These are phyloP conservation scores for Strigomonas galati DNA, from an alignment of 208 protist genomes.

Conservation along the genomic window DNA sequence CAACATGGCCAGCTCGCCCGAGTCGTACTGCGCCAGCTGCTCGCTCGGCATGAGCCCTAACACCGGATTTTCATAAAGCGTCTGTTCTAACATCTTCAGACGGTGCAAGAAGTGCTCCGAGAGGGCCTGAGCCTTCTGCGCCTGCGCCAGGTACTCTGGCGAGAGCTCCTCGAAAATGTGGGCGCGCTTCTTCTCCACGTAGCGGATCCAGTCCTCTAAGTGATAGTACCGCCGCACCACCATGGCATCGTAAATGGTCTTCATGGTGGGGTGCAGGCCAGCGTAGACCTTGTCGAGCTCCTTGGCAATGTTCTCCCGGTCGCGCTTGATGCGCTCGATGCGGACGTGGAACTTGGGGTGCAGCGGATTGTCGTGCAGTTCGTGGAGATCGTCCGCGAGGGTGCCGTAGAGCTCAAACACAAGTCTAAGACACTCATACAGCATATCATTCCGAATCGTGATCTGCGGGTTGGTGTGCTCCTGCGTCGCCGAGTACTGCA, in stretches of 20 bases:
- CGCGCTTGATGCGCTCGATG: slow-evolving; percentile 47
- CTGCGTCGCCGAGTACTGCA: slow-evolving; percentile 80
- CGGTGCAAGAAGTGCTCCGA: slow-evolving; percentile 48
- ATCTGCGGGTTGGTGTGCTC: slow-evolving; percentile 66
- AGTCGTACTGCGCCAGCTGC: slow-evolving; percentile 46
- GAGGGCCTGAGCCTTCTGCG: slow-evolving; percentile 38
- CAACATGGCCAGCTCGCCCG: slow-evolving; percentile 72
- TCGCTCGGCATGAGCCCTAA: slow-evolving; percentile 43
- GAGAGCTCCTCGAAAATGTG: slow-evolving; percentile 57
- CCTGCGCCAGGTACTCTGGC: slow-evolving; percentile 53
- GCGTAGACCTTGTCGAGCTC: slow-evolving; percentile 74
- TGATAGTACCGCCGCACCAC: slow-evolving; percentile 83
- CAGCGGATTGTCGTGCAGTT: slow-evolving; percentile 77
- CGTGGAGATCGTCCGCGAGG: slow-evolving; percentile 69
- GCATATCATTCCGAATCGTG: slow-evolving; percentile 45
- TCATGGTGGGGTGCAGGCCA: slow-evolving; percentile 74
- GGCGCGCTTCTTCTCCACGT: slow-evolving; percentile 71
- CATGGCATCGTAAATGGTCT: slow-evolving; percentile 83
- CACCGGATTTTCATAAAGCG: slow-evolving; percentile 54
- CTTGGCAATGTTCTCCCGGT: slow-evolving; percentile 61
- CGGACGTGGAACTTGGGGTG: slow-evolving; percentile 73
- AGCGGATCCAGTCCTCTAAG: slow-evolving; percentile 68
- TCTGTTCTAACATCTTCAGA: slow-evolving; percentile 45
- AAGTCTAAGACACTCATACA: slow-evolving; percentile 57
- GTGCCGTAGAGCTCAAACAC: slow-evolving; percentile 77